These are phyloP conservation scores for Posidonia oceanica DNA, from an alignment of 116 monocot species.

Conservation along the genomic window DNA sequence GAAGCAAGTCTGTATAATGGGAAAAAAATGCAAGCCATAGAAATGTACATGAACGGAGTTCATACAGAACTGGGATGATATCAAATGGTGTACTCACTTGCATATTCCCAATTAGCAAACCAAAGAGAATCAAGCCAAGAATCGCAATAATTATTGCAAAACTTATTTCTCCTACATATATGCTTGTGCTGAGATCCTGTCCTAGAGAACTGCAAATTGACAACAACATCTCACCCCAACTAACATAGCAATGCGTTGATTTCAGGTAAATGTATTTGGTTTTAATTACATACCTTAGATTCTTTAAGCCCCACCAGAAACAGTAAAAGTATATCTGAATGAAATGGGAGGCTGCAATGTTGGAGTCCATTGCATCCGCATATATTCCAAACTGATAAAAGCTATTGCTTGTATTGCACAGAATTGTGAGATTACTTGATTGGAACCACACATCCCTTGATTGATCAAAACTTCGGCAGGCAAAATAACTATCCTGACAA, in stretches of 20 bases:
- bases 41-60: no score
- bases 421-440: slow-evolving; percentile 32
- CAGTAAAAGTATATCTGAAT: slow-evolving; percentile 66
- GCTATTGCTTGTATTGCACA: slow-evolving; percentile 38
- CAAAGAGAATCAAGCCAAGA: slow-evolving; percentile 76
- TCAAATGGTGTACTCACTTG: slow-evolving; percentile 43
- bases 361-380: slow-evolving; percentile 34
- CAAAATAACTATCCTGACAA: slow-evolving; percentile 41
- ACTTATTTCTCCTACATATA: slow-evolving; percentile 41
- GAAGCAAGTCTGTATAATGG: no score
- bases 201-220: slow-evolving; percentile 70
- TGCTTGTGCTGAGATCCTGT: slow-evolving; percentile 61
- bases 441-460: slow-evolving; percentile 32
- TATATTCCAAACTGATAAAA: slow-evolving; percentile 65
- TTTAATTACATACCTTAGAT: slow-evolving; percentile 80
- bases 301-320: slow-evolving; percentile 89
- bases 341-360: slow-evolving; percentile 40
- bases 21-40: no score
- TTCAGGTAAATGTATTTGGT: background rate
- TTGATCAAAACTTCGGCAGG: slow-evolving; percentile 24
- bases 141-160: slow-evolving; percentile 70
- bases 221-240: no score
- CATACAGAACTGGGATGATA: no score
- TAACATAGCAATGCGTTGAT: no score
- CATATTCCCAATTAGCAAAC: slow-evolving; percentile 84